Evolutionary conservation across 2,329 filamentous ascomycete species (phyloP).

Genomic region (Colletotrichum australisinense): DNA sequence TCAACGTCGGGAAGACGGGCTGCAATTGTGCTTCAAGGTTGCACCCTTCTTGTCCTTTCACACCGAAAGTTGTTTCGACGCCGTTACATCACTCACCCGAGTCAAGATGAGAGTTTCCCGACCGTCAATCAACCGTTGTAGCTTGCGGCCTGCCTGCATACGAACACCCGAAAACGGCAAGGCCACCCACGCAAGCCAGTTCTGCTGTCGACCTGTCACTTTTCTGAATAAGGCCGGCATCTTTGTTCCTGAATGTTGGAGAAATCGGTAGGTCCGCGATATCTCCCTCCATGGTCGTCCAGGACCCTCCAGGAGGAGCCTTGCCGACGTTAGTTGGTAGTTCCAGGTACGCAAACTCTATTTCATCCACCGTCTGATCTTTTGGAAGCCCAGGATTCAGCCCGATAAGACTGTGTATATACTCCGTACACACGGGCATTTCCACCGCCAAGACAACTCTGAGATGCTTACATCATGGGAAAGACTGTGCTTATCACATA

Average conservation of each 20-base stretch:
- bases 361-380: constrained; percentile 28
- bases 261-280: not conserved
- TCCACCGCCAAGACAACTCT: not conserved
- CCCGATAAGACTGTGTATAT: not conserved
- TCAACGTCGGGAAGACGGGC: not conserved
- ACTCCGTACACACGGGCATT: constrained; percentile 7
- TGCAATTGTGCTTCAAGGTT: not conserved
- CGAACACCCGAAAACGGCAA: not conserved
- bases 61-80: not conserved
- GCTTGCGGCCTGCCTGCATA: not conserved
- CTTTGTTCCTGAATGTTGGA: not conserved
- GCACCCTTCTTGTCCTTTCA: not conserved
- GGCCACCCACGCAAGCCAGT: no score
- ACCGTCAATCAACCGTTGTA: not conserved
- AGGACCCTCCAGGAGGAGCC: not conserved
- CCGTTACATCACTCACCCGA: not conserved
- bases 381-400: not conserved
- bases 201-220: not conserved
- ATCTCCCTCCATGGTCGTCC: not conserved
- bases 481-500: not conserved
- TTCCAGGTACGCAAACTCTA: constrained; percentile 17
- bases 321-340: constrained; percentile 5
- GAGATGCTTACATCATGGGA: not conserved
- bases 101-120: not conserved
- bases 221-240: not conserved